Conservation (phyloP, 257 asterid species). For the Gentiana straminea region DNA sequence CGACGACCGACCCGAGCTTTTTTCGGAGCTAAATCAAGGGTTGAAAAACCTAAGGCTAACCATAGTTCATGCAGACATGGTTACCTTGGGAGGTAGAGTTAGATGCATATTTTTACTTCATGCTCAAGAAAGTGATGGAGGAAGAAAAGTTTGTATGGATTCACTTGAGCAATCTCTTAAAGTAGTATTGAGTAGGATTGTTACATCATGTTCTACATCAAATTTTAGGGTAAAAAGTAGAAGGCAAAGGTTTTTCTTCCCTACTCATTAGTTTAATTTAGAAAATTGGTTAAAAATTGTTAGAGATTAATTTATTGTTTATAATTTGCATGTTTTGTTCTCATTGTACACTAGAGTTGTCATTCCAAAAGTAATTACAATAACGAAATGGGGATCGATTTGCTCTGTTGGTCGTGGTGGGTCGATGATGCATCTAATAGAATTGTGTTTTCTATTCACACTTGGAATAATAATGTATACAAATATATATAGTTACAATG, state of each 20-base stretch:
- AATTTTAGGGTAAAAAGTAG: conserved; percentile 49
- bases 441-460: too few species aligned
- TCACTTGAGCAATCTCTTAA: conserved; percentile 39
- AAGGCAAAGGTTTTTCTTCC: conserved; percentile 76
- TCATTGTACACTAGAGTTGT: too few species aligned
- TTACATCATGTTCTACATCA: conserved; percentile 26
- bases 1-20: conserved; percentile 61
- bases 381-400: too few species aligned
- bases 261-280: conserved; percentile 13
- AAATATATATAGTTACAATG: too few species aligned
- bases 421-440: too few species aligned
- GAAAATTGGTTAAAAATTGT: too few species aligned
- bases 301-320: too few species aligned
- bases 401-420: too few species aligned
- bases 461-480: too few species aligned
- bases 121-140: not conserved
- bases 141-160: conserved; percentile 7
- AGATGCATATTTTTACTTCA: conserved; percentile 36
- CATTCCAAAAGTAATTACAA: too few species aligned
- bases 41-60: conserved; percentile 35
- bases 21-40: conserved; percentile 47
- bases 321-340: too few species aligned
- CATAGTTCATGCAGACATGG: conserved; percentile 41
- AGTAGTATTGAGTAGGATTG: conserved; percentile 42
- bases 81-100: conserved; percentile 61